These are phyloP conservation scores for Capronia americana DNA, from an alignment of 2,329 filamentous ascomycete species.

Conservation along the genomic window DNA sequence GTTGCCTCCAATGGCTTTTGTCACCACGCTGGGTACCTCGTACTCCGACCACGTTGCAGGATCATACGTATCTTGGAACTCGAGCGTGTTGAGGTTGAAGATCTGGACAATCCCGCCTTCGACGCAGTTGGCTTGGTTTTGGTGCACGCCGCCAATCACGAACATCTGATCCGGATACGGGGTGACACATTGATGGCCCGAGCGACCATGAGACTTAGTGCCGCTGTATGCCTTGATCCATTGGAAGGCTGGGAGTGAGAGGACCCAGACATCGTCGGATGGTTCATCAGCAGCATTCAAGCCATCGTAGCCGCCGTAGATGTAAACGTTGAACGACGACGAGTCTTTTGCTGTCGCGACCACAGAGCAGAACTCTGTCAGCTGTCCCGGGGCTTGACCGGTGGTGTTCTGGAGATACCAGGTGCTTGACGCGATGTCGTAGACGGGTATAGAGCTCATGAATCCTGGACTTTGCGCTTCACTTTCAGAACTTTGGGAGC, in stretches of 20 bases:
- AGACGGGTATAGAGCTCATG: slow-evolving; percentile 49
- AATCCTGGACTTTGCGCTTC: slow-evolving; percentile 41
- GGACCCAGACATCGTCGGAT: slow-evolving; percentile 46
- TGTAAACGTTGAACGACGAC: slow-evolving; percentile 47
- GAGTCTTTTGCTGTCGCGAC: slow-evolving; percentile 48
- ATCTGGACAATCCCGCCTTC: slow-evolving; percentile 54
- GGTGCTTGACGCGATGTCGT: slow-evolving; percentile 44
- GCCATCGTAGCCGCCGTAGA: slow-evolving; percentile 47
- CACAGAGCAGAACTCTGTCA: slow-evolving; percentile 51
- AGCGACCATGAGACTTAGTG: slow-evolving; percentile 44
- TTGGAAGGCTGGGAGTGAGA: slow-evolving; percentile 46
- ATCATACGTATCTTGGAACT: slow-evolving; percentile 44
- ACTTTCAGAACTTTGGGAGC: slow-evolving; percentile 30
- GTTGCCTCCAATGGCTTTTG: slow-evolving; percentile 46
- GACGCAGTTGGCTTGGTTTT: slow-evolving; percentile 34
- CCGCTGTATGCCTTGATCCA: slow-evolving; percentile 44
- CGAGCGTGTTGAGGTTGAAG: slow-evolving; percentile 46
- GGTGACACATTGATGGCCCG: slow-evolving; percentile 45
- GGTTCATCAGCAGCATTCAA: slow-evolving; percentile 42
- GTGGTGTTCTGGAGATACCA: slow-evolving; percentile 53
- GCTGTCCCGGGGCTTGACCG: slow-evolving; percentile 45
- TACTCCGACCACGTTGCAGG: slow-evolving; percentile 44
- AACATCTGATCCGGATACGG: slow-evolving; percentile 58
- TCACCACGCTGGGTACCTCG: slow-evolving; percentile 43
- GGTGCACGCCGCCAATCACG: slow-evolving; percentile 45